Evolutionary conservation across 805 yeast genomes (phyloP).

Genomic region (Phaffomyces thermotolerans): DNA sequence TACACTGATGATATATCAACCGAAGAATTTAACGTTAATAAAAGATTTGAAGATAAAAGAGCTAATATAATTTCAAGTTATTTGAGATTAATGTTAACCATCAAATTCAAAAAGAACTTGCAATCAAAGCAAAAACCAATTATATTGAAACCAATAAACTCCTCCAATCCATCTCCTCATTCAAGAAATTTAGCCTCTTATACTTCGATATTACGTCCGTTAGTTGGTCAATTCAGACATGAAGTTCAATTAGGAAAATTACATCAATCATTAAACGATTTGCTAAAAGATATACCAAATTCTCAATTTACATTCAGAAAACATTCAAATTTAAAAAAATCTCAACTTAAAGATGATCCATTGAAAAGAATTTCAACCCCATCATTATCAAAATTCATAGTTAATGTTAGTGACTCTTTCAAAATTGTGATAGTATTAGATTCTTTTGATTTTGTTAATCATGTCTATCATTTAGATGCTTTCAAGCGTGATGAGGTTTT

Average conservation of each 20-base stretch:
- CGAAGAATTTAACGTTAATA: conserved; percentile 23
- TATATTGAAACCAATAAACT: conserved; percentile 7
- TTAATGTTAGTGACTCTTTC: conserved; percentile 15
- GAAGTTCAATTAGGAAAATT: conserved; percentile 31
- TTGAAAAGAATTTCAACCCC: conserved; percentile 14
- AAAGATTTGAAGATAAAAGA: conserved; percentile 31
- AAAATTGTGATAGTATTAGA: conserved; percentile 12
- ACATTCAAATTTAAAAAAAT: conserved; percentile 12
- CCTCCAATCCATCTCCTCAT: neutral
- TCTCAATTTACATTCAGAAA: conserved; percentile 12
- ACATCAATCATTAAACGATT: conserved; percentile 10
- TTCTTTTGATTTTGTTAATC: conserved; percentile 20
- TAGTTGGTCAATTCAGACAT: conserved; percentile 53
- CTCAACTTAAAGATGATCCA: conserved; percentile 11
- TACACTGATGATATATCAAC: conserved; percentile 30
- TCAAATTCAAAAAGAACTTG: conserved; percentile 32
- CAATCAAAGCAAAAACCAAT: conserved; percentile 20
- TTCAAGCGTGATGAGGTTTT: conserved; percentile 13
- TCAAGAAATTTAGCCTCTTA: conserved; percentile 28
- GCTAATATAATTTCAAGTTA: conserved; percentile 28
- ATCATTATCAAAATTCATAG: conserved; percentile 26
- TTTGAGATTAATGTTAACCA: conserved; percentile 29
- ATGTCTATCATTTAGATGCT: conserved; percentile 12
- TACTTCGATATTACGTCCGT: conserved; percentile 45
- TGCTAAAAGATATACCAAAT: conserved; percentile 5